Evolutionary conservation across 1,284 basidiomycete genomes (phyloP).

Genomic region (Ustilago sp.): DNA sequence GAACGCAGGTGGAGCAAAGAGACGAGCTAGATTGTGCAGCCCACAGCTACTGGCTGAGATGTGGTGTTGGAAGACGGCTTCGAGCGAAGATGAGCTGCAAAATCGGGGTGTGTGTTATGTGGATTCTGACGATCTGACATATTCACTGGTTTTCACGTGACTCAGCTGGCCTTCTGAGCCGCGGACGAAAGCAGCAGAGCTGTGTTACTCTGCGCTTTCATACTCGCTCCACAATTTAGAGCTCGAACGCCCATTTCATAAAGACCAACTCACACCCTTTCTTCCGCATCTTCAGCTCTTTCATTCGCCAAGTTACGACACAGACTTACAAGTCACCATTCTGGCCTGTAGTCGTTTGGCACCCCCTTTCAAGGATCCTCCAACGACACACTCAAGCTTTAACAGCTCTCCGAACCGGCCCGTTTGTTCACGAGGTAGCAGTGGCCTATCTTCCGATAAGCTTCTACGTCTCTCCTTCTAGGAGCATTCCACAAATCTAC

Average conservation of each 20-base stretch:
- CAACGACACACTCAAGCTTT: too few species aligned
- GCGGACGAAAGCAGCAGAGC: background rate
- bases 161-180: background rate
- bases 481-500: too few species aligned
- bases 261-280: background rate
- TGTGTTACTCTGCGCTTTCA: slow-evolving; percentile 2
- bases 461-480: background rate
- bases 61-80: background rate
- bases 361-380: too few species aligned
- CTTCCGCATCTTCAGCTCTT: background rate
- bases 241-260: slow-evolving; percentile 6
- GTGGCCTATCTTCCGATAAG: background rate
- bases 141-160: background rate
- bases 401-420: too few species aligned
- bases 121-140: too few species aligned
- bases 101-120: too few species aligned
- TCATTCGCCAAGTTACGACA: background rate
- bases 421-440: too few species aligned
- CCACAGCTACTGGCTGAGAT: too few species aligned
- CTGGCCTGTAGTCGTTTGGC: background rate
- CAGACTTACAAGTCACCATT: background rate
- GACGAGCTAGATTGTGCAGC: too few species aligned
- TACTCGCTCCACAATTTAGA: slow-evolving; percentile 31
- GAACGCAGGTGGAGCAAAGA: too few species aligned
- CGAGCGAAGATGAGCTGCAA: too few species aligned